phyloP scores from a whole-genome alignment of 164 flowering plant genomes.

The Umbellularia californica region DNA sequence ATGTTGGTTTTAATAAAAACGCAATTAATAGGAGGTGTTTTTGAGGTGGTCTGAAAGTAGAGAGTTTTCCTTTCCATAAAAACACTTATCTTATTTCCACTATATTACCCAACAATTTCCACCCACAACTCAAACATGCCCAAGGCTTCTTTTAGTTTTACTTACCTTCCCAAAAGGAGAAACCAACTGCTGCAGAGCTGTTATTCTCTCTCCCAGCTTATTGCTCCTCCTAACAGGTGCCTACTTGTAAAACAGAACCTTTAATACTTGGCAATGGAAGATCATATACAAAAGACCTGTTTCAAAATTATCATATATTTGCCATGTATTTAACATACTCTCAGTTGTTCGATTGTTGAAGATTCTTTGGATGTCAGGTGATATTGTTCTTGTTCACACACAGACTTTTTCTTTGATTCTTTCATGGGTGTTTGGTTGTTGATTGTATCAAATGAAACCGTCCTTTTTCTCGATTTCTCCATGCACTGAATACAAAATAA shows the following conservation, averaged over 20 bases:
- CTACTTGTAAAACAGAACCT: slow-evolving; percentile 10
- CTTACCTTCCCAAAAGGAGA: slow-evolving; percentile 86
- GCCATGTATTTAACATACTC: slow-evolving; percentile 11
- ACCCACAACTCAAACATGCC: no score
- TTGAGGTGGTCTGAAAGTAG: no score
- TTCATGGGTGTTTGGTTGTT: background rate
- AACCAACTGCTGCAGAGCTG: slow-evolving; percentile 70
- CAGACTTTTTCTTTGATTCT: slow-evolving; percentile 20
- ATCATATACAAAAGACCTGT: background rate
- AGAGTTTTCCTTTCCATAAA: background rate
- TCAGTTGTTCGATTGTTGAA: slow-evolving; percentile 9
- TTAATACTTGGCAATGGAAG: background rate
- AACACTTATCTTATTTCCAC: no score
- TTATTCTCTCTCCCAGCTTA: slow-evolving; percentile 58
- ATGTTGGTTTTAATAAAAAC: no score
- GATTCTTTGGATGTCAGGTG: slow-evolving; percentile 3
- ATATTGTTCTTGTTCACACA: slow-evolving; percentile 2
- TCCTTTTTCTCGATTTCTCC: slow-evolving; percentile 23
- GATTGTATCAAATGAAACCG: slow-evolving; percentile 6
- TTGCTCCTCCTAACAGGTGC: slow-evolving; percentile 50
- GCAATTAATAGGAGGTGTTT: no score
- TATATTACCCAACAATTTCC: no score
- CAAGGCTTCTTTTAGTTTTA: no score
- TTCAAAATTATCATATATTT: background rate
- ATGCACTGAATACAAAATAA: background rate